Evolutionary conservation across 768 basidiomycete genomes (phyloP), one percentile per base, ranked within the genome.

Genomic region (Amanita subjunquillea): DNA sequence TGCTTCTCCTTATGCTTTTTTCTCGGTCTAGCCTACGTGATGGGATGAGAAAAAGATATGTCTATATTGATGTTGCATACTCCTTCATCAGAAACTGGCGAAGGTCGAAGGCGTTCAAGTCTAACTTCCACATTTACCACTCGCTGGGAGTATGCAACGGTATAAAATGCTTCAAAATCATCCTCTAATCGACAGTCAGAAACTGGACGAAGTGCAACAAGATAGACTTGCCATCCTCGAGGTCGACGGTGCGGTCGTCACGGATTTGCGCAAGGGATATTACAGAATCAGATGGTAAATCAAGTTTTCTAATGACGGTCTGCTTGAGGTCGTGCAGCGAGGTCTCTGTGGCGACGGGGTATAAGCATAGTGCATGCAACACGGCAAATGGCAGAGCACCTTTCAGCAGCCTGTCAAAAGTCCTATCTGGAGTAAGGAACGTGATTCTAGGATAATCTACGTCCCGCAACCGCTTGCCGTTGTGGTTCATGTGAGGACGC

Each of bases 161-260:
- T 67, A 53, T 68, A 65, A 64, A 90, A 87, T 2, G 86, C 87
- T 50, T 83, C 82, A 56, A 88, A 90, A 64, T 91, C 88, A 37
- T 85, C 87, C 41, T 87, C 88, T 91, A 56, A 29, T 39, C 38
- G 34, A 43, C 37, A 42, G 51, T 48, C 53, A 48, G 48, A 47
- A 42, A 20, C 22, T 6, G 38, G 17, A 27, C 34, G 32, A 43
- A 44, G 49, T 45, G 50, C 13, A 49, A 30, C 15, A 48, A 38
- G 36, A 13, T 34, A 17, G 13, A 63, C 72, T 55, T 58, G 87
- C 89, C 85, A 61, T 91, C 87, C 34, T 87, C 87, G n/a, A 91
- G 71, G 62, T 85, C 85, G 22, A 89, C 74, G 12, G 63, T 61
- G 53, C 67, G 68, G 6, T 70, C 76, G 20, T 72, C 72, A 32